Evolutionary conservation across 75 land plant species (phyloP).

Genomic region (Picea sitchensis): DNA sequence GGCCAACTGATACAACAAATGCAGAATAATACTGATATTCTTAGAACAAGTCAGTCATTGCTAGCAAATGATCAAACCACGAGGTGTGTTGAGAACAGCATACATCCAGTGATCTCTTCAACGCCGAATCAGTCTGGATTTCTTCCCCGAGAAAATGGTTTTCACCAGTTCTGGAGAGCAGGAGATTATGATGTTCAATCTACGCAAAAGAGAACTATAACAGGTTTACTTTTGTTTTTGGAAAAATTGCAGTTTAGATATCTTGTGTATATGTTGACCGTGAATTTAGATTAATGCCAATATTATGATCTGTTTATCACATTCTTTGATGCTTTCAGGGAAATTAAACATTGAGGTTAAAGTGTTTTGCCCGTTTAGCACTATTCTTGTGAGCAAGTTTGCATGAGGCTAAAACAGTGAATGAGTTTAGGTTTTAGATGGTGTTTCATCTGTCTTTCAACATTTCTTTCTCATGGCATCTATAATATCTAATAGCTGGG

Average conservation of each 20-base stretch:
- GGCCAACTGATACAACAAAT: background rate
- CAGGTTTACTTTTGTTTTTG: conserved; percentile 9
- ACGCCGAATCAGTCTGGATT: background rate
- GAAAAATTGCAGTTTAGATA: background rate
- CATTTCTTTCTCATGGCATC: conserved; percentile 8
- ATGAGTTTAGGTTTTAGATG: background rate
- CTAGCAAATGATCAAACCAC: background rate
- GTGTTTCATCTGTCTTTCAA: background rate
- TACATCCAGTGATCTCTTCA: background rate
- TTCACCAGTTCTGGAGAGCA: conserved; percentile 67
- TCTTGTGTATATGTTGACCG: background rate
- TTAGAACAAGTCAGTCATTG: background rate
- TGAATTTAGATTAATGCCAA: background rate
- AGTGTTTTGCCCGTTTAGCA: background rate
- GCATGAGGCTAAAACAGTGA: background rate
- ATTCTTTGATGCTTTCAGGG: background rate
- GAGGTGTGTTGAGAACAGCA: background rate
- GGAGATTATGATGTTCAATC: conserved; percentile 32
- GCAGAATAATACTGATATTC: background rate
- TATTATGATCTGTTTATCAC: background rate
- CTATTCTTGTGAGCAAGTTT: background rate
- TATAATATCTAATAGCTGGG: background rate
- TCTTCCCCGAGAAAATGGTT: conserved; percentile 12
- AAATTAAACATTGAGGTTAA: background rate
- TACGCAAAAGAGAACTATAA: background rate